Conservation (phyloP, 1,284 basidiomycete genomes). For the Afroboletus lepidellus region DNA sequence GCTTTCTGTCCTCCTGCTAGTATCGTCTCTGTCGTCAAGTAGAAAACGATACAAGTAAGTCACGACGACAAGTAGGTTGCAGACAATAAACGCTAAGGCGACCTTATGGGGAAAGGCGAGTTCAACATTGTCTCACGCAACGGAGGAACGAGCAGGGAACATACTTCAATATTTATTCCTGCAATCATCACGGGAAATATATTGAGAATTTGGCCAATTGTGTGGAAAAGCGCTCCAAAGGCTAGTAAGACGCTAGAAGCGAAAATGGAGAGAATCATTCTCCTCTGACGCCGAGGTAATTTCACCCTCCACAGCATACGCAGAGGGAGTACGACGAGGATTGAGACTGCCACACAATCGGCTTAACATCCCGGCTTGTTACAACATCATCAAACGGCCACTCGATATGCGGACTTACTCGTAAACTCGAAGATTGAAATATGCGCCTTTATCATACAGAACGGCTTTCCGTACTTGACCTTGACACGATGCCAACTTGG, state of each 20-base stretch:
- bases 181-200: conserved; percentile 3
- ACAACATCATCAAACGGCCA: background rate
- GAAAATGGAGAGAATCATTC: conserved; percentile 30
- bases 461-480: background rate
- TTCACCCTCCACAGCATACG: conserved; percentile 26
- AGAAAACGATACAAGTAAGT: conserved; percentile 22
- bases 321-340: conserved; percentile 23
- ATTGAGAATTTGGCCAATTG: conserved; percentile 14
- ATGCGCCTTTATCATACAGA: background rate
- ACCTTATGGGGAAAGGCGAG: conserved; percentile 5
- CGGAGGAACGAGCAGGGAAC: background rate
- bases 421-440: conserved; percentile 13
- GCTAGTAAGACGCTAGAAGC: conserved; percentile 22
- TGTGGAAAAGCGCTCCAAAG: conserved; percentile 22
- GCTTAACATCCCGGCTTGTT: background rate
- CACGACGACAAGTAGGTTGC: conserved; percentile 30
- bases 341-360: conserved; percentile 19
- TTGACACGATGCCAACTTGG: conserved; percentile 13
- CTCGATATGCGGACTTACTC: conserved; percentile 4
- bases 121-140: background rate
- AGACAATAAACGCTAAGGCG: conserved; percentile 23
- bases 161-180: conserved; percentile 21
- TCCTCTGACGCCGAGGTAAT: conserved; percentile 19
- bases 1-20: background rate
- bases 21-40: background rate